Percentiles rank a stretch among this genome's conserved stretches.
These are phyloP conservation scores for Inga leiocalycina DNA, from an alignment of 306 rosid species.

Conservation along the genomic window DNA sequence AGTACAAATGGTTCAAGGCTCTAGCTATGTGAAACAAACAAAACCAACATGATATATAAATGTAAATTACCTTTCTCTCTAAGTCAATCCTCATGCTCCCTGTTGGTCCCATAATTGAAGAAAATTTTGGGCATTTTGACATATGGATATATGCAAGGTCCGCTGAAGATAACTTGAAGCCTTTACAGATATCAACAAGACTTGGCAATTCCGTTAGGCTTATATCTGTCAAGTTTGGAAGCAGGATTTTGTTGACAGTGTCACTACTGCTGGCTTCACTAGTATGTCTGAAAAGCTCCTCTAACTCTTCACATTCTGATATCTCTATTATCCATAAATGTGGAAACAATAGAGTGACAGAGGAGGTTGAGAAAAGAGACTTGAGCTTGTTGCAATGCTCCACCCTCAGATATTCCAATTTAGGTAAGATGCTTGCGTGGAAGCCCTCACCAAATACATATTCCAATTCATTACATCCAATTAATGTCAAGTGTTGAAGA, in stretches of 20 bases:
- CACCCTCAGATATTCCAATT: rapidly evolving
- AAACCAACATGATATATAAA: not conserved
- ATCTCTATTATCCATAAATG: not conserved
- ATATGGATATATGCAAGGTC: rapidly evolving
- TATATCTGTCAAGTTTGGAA: not conserved
- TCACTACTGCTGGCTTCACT: not conserved
- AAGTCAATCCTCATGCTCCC: rapidly evolving
- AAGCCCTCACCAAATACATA: not conserved
- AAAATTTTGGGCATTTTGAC: not conserved
- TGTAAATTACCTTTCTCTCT: not conserved
- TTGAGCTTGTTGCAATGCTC: not conserved
- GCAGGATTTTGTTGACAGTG: not conserved
- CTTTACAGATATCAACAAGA: not conserved
- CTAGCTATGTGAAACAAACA: not conserved
- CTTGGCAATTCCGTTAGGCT: rapidly evolving
- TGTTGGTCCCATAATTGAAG: not conserved
- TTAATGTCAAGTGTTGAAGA: not conserved
- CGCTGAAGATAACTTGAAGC: not conserved
- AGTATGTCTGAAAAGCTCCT: not conserved
- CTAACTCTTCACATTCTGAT: not conserved
- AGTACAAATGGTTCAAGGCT: not conserved
- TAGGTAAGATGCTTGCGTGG: not conserved
- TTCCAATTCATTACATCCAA: not conserved
- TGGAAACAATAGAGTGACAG: not conserved
- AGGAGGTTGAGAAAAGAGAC: not conserved